Base-by-base conservation (phyloP, 1,139 yeast species). In the Barnettozyma hawaiiensis region DNA sequence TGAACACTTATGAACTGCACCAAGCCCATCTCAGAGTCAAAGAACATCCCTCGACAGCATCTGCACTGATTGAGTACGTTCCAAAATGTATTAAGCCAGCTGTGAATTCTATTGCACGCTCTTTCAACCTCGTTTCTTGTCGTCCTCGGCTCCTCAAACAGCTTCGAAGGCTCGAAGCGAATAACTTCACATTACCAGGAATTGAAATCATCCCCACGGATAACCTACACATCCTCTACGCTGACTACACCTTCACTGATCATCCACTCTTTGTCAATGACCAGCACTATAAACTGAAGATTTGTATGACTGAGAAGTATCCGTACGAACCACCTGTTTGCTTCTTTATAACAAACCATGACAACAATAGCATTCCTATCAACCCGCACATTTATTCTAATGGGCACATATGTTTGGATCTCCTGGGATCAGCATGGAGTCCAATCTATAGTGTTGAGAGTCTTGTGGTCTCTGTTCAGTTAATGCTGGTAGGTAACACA, bases 311-410 rank as follows among this genome's bases (percentile, higher is more conserved):
- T 2, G 54, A 62, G 1, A 69, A 69, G 1, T 83, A 83, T 50
- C 92, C 92, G 0, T 79, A 81, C 29, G 74, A 69, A 21, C 72
- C 82, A 2, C 92, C 90, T 0, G 72, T 71, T 47, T 85, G 78
- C 2, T 68, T 71, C 45, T 83, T 83, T 54, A 50, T 62, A 23
- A 57, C 46, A 3, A 61, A 59, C 5, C 44, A 51, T 21, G 53
- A 50, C 24, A 69, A 81, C 7, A 24, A 33, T 3, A n/a, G 18
- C 10, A 45, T 55, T 12, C 90, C 90, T 0, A 50, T 78, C 2
- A 89, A 83, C 55, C 90, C 90, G 0, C 90, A 83, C 55, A 69
- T 83, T 3, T 83, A 83, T 55, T 71, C 81, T 32, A 82, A 82
- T 53, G 92, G 90, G 1, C 89, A 82, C 54, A 81, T 82, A 14